phyloP scores from a whole-genome alignment of 1,139 yeast genomes.

The Blastobotrys indianensis region DNA sequence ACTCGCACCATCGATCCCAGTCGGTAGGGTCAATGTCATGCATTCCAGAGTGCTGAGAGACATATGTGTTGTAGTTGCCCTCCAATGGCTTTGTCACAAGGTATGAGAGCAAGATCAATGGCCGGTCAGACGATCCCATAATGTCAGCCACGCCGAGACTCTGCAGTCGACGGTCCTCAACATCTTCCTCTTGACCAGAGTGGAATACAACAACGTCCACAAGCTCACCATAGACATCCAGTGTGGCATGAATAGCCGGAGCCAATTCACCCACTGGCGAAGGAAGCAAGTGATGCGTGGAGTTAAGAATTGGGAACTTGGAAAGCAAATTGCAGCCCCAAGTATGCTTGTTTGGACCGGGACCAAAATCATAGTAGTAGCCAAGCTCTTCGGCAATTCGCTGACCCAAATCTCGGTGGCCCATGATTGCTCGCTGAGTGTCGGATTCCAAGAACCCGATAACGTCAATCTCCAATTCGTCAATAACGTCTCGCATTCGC shows the following conservation, averaged over 20 bases:
- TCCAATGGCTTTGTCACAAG: constrained; percentile 79
- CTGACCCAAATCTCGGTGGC: constrained; percentile 90
- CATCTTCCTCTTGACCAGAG: constrained; percentile 97
- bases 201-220: constrained; percentile 96
- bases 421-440: constrained; percentile 90
- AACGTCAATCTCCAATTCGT: constrained; percentile 83
- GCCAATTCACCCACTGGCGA: constrained; percentile 98
- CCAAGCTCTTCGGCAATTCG: constrained; percentile 87
- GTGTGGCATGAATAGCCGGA: constrained; percentile 94
- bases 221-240: constrained; percentile 76
- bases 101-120: constrained; percentile 78
- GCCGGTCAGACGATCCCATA: constrained; percentile 74
- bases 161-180: constrained; percentile 85
- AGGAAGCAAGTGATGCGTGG: constrained; percentile 87
- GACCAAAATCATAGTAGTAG: constrained; percentile 94
- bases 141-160: constrained; percentile 68
- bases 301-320: constrained; percentile 84
- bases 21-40: constrained; percentile 89
- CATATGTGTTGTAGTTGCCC: constrained; percentile 90
- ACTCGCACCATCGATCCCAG: constrained; percentile 99
- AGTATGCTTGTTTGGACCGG: constrained; percentile 96
- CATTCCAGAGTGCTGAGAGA: constrained; percentile 78
- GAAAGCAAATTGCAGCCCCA: constrained; percentile 96
- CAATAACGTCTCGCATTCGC: constrained; percentile 76
- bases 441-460: constrained; percentile 89